A percentile compares a stretch with the other conserved stretches of the same genome.
Evolutionary conservation across 257 asterid genomes (phyloP).

Genomic region (Ligustrum vulgare): DNA sequence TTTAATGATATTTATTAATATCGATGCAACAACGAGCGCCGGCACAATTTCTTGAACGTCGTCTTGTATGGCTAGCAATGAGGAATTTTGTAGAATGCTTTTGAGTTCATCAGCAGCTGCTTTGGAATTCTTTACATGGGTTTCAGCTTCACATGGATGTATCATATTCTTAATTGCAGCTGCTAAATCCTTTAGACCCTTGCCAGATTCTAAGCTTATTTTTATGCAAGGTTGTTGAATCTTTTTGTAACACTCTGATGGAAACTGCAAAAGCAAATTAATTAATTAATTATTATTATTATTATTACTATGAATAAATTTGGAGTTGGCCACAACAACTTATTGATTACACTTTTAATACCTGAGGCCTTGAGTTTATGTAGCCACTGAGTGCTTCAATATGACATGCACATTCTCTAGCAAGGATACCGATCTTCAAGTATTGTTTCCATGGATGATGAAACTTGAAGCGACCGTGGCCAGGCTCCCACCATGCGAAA

Average conservation of each 20-base stretch:
- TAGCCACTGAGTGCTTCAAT: conserved; percentile 49
- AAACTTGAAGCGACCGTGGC: conserved; percentile 54
- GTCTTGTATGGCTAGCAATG: conserved; percentile 22
- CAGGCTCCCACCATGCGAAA: conserved; percentile 87
- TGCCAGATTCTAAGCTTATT: conserved; percentile 55
- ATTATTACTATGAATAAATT: background rate
- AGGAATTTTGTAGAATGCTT: conserved; percentile 23
- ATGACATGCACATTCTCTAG: conserved; percentile 70
- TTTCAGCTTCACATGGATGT: conserved; percentile 26
- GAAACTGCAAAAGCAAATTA: conserved; percentile 25
- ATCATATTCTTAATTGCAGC: conserved; percentile 41
- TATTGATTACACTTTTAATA: background rate
- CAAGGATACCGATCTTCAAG: conserved; percentile 53
- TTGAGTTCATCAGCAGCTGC: conserved; percentile 42
- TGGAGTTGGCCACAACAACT: too few relatives aligned
- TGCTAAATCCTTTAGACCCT: conserved; percentile 44
- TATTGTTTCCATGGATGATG: conserved; percentile 78
- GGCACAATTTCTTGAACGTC: conserved; percentile 45
- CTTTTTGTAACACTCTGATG: conserved; percentile 32
- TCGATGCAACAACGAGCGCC: conserved; percentile 45
- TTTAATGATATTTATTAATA: conserved; percentile 45
- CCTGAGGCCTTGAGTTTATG: conserved; percentile 33
- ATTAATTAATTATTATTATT: too few relatives aligned
- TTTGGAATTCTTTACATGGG: conserved; percentile 30
- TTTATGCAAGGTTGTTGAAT: conserved; percentile 40